Base-by-base conservation (phyloP, 176 grass and related monocot genomes). In the Canna indica region DNA sequence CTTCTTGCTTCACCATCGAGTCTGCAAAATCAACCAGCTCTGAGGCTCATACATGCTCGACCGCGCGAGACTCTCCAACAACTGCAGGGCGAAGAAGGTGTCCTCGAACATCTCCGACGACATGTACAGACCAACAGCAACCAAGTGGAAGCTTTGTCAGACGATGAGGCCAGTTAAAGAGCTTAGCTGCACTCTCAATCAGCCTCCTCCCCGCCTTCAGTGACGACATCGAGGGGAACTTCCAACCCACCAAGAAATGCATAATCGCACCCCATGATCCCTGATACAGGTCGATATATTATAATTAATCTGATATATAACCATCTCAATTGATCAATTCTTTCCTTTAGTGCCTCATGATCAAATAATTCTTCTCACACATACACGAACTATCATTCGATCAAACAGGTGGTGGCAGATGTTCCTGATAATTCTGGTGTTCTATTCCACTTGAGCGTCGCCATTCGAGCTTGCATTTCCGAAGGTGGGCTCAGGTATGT, bases 391-490 rank as follows among this genome's bases (percentile, higher is more conserved):
- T 46, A 7, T 14, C 9, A 46, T 46, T 46, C 12, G 15, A 46
- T 14, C 4, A 46, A 46, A 7, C 38, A 90, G 87, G 74, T 83
- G 77, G 80, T 90, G 87, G 87, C 73, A 85, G 70, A 74, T 28
- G 47, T 75, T 80, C 57, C 80, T 90, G 69, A 72, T 80, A 47
- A 6, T 69, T 48, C 66, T 90, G 66, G 83, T 90, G 70, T 33
- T 85, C 8, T 90, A 85, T 77, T 83, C 83, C 24, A 83, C 83
- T 18, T 90, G 83, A 83, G 66, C 66, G 17, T 80, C 80, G 33
- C 83, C 83, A 57, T 90, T 90, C 77, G 80, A 78, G 77, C 70
- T 85, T 3, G 87, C 80, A 17, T 64, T 83, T 18, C 73, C 75
- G 63, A 73, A 36, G 69, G 58, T 75, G 39, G 47, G 27, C 47